Conservation (phyloP, 306 rosid species). For the Inga leiocalycina region DNA sequence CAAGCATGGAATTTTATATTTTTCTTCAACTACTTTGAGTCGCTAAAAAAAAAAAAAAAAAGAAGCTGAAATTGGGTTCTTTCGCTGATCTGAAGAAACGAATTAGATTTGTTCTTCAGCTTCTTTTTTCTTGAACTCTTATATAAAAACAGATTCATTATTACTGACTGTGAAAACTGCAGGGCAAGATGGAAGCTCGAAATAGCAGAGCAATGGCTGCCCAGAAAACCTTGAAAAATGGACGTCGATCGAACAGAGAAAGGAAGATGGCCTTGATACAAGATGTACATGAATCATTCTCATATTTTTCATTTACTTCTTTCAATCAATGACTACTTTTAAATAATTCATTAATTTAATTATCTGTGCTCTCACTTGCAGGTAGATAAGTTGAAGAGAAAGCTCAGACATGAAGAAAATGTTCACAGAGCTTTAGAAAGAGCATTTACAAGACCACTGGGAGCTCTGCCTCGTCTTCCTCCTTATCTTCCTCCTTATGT, state of each 20-base stretch:
- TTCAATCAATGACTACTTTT: constrained; percentile 1
- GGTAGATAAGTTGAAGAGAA: constrained; percentile 94
- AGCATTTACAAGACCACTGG: constrained; percentile 88
- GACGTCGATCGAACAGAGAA: constrained; percentile 72
- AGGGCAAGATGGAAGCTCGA: constrained; percentile 69
- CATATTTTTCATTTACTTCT: constrained; percentile 17
- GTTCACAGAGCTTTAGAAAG: constrained; percentile 93
- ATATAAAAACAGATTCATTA: constrained; percentile 19
- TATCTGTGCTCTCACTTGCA: constrained; percentile 33
- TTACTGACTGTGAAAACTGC: constrained; percentile 49
- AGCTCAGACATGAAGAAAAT: constrained; percentile 95
- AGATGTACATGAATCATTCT: constrained; percentile 58
- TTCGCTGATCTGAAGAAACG: constrained; percentile 56
- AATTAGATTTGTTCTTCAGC: constrained; percentile 42
- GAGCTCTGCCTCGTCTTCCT: constrained; percentile 97
- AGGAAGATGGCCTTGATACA: constrained; percentile 78
- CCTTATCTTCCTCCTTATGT: constrained; percentile 95
- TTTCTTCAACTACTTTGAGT: background rate
- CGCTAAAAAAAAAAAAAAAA: background rate
- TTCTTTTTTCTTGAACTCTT: constrained; percentile 9
- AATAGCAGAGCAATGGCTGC: constrained; percentile 49
- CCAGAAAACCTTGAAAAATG: constrained; percentile 54
- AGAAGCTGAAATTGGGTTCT: constrained; percentile 28
- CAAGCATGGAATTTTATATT: constrained; percentile 30
- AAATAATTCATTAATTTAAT: constrained; percentile 4